Conservation (phyloP, 345 rosid species). For the Diplotaxis tenuifolia region DNA sequence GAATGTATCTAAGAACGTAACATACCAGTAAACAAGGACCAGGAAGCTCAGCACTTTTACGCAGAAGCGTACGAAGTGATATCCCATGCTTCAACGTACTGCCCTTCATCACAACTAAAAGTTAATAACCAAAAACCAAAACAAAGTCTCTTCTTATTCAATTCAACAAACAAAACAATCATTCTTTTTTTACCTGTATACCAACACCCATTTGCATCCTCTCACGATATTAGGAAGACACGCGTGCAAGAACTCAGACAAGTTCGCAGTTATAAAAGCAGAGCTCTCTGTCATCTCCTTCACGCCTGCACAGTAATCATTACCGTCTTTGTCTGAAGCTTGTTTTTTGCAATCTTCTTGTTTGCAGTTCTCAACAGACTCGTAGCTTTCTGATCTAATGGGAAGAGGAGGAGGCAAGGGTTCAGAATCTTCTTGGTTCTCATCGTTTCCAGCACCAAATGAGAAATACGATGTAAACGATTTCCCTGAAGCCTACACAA, state of each 20-base stretch:
- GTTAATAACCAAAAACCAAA: constrained; percentile 29
- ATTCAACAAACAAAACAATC: not conserved
- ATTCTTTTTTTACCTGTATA: constrained; percentile 60
- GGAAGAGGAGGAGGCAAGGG: constrained; percentile 46
- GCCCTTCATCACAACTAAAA: constrained; percentile 82
- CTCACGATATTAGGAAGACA: constrained; percentile 83
- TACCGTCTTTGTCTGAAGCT: constrained; percentile 18
- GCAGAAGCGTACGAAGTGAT: constrained; percentile 87
- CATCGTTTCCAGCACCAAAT: constrained; percentile 42
- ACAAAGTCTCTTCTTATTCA: not conserved
- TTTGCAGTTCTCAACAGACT: constrained; percentile 32
- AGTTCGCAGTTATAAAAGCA: constrained; percentile 55
- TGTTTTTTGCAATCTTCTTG: constrained; percentile 2
- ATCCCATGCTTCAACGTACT: constrained; percentile 96
- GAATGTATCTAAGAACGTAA: not conserved
- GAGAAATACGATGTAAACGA: constrained; percentile 55
- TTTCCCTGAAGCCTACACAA: constrained; percentile 57
- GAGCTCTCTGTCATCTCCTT: constrained; percentile 59
- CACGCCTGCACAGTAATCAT: constrained; percentile 46
- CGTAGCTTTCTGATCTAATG: constrained; percentile 42
- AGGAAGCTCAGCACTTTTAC: constrained; percentile 68
- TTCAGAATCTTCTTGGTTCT: constrained; percentile 39
- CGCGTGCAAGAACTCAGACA: constrained; percentile 69
- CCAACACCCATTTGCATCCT: constrained; percentile 82
- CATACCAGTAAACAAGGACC: constrained; percentile 89